phyloP scores from a whole-genome alignment of 768 basidiomycete genomes.

The Sporobolomyces phaffii region DNA sequence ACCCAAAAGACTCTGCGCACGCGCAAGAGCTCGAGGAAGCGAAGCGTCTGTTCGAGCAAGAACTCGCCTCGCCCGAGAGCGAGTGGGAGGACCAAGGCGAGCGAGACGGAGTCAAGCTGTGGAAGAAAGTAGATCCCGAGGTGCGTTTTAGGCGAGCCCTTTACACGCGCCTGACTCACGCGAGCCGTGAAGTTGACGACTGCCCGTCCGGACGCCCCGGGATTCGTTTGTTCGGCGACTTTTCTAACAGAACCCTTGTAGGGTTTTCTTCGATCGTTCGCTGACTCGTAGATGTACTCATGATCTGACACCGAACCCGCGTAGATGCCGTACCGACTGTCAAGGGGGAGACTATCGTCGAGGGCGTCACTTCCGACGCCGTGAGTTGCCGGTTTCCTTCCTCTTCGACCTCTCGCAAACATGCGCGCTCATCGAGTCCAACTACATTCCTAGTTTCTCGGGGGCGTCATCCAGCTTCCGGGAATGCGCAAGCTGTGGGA shows the following conservation, averaged over 20 bases:
- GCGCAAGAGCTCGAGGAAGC: conserved; percentile 4
- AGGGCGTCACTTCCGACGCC: not conserved
- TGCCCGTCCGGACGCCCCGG: too few species aligned
- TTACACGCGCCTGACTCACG: not conserved
- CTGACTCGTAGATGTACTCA: too few species aligned
- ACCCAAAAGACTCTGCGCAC: conserved; percentile 7
- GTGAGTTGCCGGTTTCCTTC: not conserved
- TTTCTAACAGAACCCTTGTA: conserved; percentile 16
- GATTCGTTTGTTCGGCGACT: not conserved
- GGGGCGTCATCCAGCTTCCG: conserved; percentile 23
- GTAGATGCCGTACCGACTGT: conserved; percentile 25
- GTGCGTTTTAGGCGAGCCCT: not conserved
- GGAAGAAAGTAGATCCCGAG: conserved; percentile 17
- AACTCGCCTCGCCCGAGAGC: not conserved
- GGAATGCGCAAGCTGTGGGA: conserved; percentile 30
- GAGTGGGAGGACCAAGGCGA: conserved; percentile 31
- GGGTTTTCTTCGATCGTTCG: too few species aligned
- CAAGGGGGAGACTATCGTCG: conserved; percentile 21
- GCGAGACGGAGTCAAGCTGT: conserved; percentile 16
- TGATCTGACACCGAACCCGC: not conserved
- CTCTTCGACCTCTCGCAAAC: not conserved
- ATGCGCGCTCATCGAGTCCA: not conserved
- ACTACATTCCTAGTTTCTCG: conserved; percentile 14
- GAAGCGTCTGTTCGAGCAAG: not conserved
- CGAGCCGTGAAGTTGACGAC: not conserved